A percentile compares a stretch with the other conserved stretches of the same genome.
These are phyloP conservation scores for Taxawa tesnikishii DNA, from an alignment of 2,329 filamentous ascomycete species.

Conservation along the genomic window DNA sequence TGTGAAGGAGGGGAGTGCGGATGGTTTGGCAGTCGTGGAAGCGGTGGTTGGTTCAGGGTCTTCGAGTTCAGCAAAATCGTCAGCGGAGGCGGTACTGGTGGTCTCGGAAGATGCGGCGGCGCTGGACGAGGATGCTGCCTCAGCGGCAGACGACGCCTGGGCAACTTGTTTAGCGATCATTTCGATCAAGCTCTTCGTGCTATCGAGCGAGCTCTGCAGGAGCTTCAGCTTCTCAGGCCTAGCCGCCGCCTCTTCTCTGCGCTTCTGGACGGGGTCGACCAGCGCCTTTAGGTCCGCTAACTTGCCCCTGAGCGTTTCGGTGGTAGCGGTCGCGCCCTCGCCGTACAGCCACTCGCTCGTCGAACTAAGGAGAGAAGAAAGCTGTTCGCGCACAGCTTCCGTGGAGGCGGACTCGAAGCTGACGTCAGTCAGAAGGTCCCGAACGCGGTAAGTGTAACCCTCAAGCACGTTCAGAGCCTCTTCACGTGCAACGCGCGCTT, in stretches of 20 bases:
- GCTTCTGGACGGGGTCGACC: conserved; percentile 62
- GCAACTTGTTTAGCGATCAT: conserved; percentile 63
- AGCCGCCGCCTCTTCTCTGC: conserved; percentile 58
- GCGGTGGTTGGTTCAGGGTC: conserved; percentile 59
- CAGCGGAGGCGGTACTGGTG: conserved; percentile 34
- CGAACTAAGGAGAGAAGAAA: conserved; percentile 56
- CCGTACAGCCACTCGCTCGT: conserved; percentile 85
- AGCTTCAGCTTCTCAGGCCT: conserved; percentile 58
- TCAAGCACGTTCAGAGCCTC: conserved; percentile 90
- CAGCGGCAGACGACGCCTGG: conserved; percentile 35
- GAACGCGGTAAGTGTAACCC: conserved; percentile 76
- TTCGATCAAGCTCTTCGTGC: conserved; percentile 57
- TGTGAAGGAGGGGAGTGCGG: conserved; percentile 42
- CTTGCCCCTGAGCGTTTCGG: conserved; percentile 62
- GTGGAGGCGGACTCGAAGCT: conserved; percentile 63
- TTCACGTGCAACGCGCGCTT: conserved; percentile 61
- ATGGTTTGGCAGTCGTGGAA: conserved; percentile 22
- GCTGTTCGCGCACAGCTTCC: conserved; percentile 49
- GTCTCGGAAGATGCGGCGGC: conserved; percentile 30
- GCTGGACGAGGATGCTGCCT: conserved; percentile 34
- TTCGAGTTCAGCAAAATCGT: conserved; percentile 51
- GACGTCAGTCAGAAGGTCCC: conserved; percentile 69
- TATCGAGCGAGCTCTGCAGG: conserved; percentile 58
- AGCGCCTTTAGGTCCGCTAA: conserved; percentile 67
- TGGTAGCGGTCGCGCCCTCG: conserved; percentile 64